These are phyloP conservation scores for Symbiodinium pilosum DNA, from an alignment of 73 alveolate species.

Conservation along the genomic window DNA sequence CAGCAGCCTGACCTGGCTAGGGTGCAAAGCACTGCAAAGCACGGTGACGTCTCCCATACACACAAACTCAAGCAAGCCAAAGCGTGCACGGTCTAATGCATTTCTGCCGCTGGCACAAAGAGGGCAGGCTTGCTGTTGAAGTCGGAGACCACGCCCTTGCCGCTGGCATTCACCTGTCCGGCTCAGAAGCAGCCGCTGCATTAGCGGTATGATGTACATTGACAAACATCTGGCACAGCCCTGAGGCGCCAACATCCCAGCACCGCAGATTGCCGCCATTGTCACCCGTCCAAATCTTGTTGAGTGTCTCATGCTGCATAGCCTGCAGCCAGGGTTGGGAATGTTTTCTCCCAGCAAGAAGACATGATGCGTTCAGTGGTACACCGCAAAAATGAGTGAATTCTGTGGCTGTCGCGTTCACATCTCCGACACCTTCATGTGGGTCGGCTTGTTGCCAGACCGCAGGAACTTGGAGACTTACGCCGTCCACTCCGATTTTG, in stretches of 20 bases:
- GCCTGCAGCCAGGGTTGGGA: constrained; percentile 16
- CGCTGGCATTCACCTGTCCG: constrained; percentile 59
- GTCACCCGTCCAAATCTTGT: constrained; percentile 90
- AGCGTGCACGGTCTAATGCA: too few relatives aligned
- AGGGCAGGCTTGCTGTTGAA: too few relatives aligned
- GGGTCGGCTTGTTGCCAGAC: constrained; percentile 76
- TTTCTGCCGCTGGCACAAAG: too few relatives aligned
- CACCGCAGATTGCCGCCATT: constrained; percentile 59
- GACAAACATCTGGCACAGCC: too few relatives aligned
- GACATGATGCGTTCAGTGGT: too few relatives aligned
- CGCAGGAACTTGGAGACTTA: constrained; percentile 85
- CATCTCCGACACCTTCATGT: constrained; percentile 78
- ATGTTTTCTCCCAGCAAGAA: too few relatives aligned
- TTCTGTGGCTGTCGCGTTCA: constrained; percentile 7
- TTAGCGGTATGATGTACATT: too few relatives aligned
- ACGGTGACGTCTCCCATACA: too few relatives aligned
- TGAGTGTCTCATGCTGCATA: constrained; percentile 56
- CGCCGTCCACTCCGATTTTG: constrained; percentile 59
- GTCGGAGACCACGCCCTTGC: constrained; percentile 75
- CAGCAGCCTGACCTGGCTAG: constrained; percentile 47
- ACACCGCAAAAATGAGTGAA: too few relatives aligned
- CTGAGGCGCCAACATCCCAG: constrained; percentile 66
- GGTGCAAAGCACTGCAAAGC: too few relatives aligned
- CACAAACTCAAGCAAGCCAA: too few relatives aligned
- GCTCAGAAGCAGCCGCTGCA: background rate